Percentiles rank a stretch among this genome's conserved stretches.
phyloP scores from a whole-genome alignment of 108 stramenopile species.

The Discostella stelligeroides region DNA sequence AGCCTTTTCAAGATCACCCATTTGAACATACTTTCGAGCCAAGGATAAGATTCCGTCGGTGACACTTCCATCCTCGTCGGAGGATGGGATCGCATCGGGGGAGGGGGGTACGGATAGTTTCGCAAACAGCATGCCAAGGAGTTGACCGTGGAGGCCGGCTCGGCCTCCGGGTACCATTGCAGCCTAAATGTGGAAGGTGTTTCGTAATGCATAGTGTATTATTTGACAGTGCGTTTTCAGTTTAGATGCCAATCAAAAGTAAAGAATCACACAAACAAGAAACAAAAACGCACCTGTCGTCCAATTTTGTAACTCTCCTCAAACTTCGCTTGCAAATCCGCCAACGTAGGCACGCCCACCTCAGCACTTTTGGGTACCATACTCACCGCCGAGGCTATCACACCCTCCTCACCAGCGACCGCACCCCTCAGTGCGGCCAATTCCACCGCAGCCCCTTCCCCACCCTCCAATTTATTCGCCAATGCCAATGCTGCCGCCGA shows the following conservation, averaged over 20 bases:
- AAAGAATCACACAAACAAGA: too few species aligned
- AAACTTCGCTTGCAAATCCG: conserved; percentile 76
- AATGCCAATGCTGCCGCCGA: conserved; percentile 81
- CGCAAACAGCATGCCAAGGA: conserved; percentile 77
- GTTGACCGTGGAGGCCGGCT: conserved; percentile 70
- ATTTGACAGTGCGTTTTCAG: too few species aligned
- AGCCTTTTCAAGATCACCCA: conserved; percentile 78
- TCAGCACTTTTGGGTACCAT: conserved; percentile 57
- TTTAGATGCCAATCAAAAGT: not conserved
- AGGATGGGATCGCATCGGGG: conserved; percentile 64
- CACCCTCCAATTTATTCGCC: conserved; percentile 64
- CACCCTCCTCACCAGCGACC: conserved; percentile 57
- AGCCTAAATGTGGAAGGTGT: too few species aligned
- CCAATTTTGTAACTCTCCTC: conserved; percentile 62
- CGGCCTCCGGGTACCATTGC: conserved; percentile 78
- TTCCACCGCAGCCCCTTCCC: conserved; percentile 61
- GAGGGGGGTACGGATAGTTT: conserved; percentile 68
- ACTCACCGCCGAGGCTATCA: conserved; percentile 59
- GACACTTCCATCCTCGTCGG: conserved; percentile 55
- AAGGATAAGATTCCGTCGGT: conserved; percentile 72
- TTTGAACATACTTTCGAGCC: conserved; percentile 67
- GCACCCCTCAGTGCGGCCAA: conserved; percentile 68
- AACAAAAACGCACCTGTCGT: conserved; percentile 45
- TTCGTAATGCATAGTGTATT: too few species aligned
- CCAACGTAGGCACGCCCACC: conserved; percentile 67